Base-by-base conservation (phyloP, 2,329 filamentous ascomycete genomes). In the Periconia macrospinosa region DNA sequence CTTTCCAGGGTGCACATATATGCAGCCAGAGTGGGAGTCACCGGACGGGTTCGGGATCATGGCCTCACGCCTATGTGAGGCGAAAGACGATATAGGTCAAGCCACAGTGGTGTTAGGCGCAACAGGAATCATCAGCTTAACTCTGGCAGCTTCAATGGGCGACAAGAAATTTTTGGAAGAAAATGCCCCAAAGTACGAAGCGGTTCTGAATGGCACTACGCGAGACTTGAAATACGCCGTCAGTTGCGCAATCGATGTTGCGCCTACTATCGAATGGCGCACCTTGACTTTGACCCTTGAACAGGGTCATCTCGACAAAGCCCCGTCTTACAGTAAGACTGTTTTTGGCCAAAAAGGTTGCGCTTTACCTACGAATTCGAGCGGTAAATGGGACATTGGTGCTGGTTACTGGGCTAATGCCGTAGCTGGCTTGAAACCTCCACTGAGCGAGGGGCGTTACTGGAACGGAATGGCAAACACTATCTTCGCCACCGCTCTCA, bases 391-490 rank as follows among this genome's bases (percentile, higher is more conserved):
- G 51, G 45, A 43, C 18, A 11, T 53, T 6, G 51, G 46, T 30
- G 30, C 49, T 18, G 51, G 51, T 17, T 53, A 53, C 40, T 41
- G 46, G 30, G 51, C 37, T 37, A 47, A 47, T 19, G 51, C 51
- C 15, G 51, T 43, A 6, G 51, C 51, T 41, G 46, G 45, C 7
- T 47, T 53, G 14, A 42, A 45, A 9, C 46, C 46, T 18, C 51
- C 47, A 18, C 42, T 53, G n/a, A 49, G 46, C n/a, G 51, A 53
- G 42, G 51, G 51, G 5, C 46, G 51, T 2, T 53, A 49, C 35
- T 53, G 51, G 51, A 53, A 53, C 19, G 51, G 51, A 13, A 49
- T 53, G 46, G 41, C 42, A n/a, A 53, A 53, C 18, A 49, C 46
- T 6, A 53, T 53, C 35, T 49, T 49, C 46, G 45, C 49, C 23